These are phyloP conservation scores for Cudoniella acicularis DNA, from an alignment of 495 filamentous ascomycete genomes.

Conservation along the genomic window DNA sequence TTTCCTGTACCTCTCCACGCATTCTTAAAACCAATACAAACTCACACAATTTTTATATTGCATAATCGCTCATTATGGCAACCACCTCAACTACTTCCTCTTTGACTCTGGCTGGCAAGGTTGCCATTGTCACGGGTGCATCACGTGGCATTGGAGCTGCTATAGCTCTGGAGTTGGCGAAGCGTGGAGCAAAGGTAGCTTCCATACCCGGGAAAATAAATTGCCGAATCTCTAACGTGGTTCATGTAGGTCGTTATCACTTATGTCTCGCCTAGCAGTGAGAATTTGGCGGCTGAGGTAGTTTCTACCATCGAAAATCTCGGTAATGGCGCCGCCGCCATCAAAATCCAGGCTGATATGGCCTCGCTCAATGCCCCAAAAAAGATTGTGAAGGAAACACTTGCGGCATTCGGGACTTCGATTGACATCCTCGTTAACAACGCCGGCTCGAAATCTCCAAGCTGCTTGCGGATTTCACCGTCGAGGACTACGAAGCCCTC, in stretches of 20 bases:
- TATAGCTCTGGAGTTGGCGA: conserved; percentile 47
- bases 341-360: conserved; percentile 52
- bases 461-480: conserved; percentile 50
- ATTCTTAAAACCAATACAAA: too few species aligned
- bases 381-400: conserved; percentile 46
- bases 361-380: conserved; percentile 52
- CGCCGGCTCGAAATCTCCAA: conserved; percentile 44
- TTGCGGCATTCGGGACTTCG: conserved; percentile 19
- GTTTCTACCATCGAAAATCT: conserved; percentile 45
- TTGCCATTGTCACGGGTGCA: conserved; percentile 60
- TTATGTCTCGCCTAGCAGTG: conserved; percentile 26
- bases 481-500: conserved; percentile 51
- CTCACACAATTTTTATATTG: too few species aligned
- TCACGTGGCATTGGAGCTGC: conserved; percentile 63
- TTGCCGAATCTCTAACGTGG: not conserved
- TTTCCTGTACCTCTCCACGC: too few species aligned
- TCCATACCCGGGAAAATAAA: conserved; percentile 41
- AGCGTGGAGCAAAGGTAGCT: conserved; percentile 57
- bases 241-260: conserved; percentile 7
- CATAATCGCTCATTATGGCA: too few species aligned
- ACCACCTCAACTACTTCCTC: too few species aligned
- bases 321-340: not conserved
- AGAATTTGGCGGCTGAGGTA: conserved; percentile 45
- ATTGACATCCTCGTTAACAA: conserved; percentile 65
- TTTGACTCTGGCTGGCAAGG: too few species aligned